Evolutionary conservation across 129 eudicot genomes (phyloP).

Genomic region (Kitagawia praeruptora): DNA sequence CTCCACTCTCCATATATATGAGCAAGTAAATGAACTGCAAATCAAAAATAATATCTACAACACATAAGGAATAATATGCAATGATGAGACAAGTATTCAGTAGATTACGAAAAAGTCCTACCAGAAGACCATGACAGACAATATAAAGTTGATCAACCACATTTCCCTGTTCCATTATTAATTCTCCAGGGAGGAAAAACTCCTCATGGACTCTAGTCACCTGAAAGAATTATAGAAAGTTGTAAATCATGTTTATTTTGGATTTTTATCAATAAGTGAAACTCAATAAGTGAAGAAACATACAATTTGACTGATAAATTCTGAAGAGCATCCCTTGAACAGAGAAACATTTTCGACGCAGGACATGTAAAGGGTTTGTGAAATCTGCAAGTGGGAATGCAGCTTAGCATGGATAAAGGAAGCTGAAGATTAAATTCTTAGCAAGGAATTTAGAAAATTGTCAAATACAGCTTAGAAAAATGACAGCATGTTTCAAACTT

Average conservation of each 20-base stretch:
- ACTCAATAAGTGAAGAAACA: conserved; percentile 19
- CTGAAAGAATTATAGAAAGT: conserved; percentile 28
- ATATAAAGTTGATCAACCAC: conserved; percentile 92
- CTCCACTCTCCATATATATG: too few species aligned
- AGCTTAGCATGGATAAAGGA: background rate
- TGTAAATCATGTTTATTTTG: background rate
- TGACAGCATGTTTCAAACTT: background rate
- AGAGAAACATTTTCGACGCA: conserved; percentile 57
- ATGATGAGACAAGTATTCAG: background rate
- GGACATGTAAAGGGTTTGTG: conserved; percentile 59
- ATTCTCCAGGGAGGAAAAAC: conserved; percentile 98
- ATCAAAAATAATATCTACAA: background rate
- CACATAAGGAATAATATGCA: background rate
- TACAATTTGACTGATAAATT: conserved; percentile 91
- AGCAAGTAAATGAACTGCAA: background rate
- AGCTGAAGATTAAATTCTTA: background rate
- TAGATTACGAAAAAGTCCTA: conserved; percentile 23
- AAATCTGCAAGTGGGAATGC: conserved; percentile 52
- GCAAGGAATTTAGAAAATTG: background rate
- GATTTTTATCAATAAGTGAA: background rate
- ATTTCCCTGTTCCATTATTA: conserved; percentile 87
- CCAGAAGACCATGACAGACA: conserved; percentile 84
- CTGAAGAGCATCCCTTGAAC: conserved; percentile 72
- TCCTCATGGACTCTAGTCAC: conserved; percentile 88
- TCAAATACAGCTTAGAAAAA: background rate